Conservation (phyloP, 2,329 filamentous ascomycete genomes). For the Hymenoscyphus albidus region DNA sequence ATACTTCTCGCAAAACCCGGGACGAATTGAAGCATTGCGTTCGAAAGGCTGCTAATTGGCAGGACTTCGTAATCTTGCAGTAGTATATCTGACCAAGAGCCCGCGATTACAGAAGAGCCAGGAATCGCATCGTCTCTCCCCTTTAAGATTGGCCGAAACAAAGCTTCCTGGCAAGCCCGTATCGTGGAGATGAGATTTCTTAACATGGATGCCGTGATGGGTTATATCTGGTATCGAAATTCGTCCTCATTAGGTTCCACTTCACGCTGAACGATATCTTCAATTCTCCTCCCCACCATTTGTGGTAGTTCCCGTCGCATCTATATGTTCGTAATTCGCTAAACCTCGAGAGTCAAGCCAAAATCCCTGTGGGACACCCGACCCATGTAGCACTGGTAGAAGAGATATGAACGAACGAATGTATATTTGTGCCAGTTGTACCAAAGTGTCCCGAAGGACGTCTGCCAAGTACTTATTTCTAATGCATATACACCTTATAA, state of each 20-base stretch:
- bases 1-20: neutral
- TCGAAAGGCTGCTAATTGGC: neutral
- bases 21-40: neutral
- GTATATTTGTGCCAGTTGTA: no score
- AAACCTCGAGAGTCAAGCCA: constrained; percentile 15
- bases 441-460: no score
- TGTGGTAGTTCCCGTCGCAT: constrained; percentile 19
- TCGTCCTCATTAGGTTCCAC: constrained; percentile 15
- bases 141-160: constrained; percentile 13
- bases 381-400: no score
- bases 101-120: neutral
- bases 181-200: constrained; percentile 14
- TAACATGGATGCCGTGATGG: constrained; percentile 13
- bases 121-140: neutral
- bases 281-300: constrained; percentile 13
- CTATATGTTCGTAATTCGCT: constrained; percentile 18
- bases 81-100: neutral
- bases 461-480: no score
- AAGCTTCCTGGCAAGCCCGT: constrained; percentile 14
- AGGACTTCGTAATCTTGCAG: neutral
- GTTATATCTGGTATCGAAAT: constrained; percentile 13
- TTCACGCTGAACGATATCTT: constrained; percentile 13
- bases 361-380: neutral
- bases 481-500: no score
- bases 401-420: no score